Evolutionary conservation across 2,329 filamentous ascomycete genomes (phyloP), one percentile per base, ranked within the genome.

Genomic region (Cercospora citrullina): DNA sequence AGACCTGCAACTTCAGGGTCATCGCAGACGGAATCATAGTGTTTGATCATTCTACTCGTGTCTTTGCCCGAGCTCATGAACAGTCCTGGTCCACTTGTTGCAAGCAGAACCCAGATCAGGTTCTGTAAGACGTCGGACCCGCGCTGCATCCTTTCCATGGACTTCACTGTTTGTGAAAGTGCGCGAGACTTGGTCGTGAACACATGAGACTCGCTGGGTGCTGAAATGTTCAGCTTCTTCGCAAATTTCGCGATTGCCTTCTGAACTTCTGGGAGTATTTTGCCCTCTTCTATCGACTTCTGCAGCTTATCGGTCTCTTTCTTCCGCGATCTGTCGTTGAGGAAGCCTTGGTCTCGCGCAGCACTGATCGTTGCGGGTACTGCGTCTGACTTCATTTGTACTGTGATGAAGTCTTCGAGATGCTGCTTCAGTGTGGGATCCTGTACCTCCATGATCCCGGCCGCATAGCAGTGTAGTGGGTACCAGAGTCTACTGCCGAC

Each of bases 51-150:
- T 51, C 77, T 69, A 23, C 71, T 78, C 3, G 78, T 79, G 60
- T 79, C 77, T 62, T 76, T 78, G 8, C 77, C 78, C 4, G 75
- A 73, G 64, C 75, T 77, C 58, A 79, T 73, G 60, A 75, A 79
- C 23, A 79, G 48, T 0, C 72, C 76, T 0, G 75, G 72, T 9
- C 69, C 69, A 21, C 63, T 64, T 2, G 65, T 66, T 5, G 76
- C 75, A 9, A 78, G 70, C 51, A 77, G 60, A 8, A 79, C 69
- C 78, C 78, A 79, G 16, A 77, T 69, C 1, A 76, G 68, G 60
- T 79, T 76, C 64, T 78, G 77, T 21, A 79, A 67, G 2, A 79
- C 67, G 58, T 79, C 77, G 10, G 73, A 74, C 3, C 71, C 72
- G 21, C 75, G 68, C 23, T 69, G 73, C 67, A 75, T 72, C 23